Percentiles rank a stretch among this genome's conserved stretches.
These are phyloP conservation scores for Jackrogersella multiformis DNA, from an alignment of 495 filamentous ascomycete species.

Conservation along the genomic window DNA sequence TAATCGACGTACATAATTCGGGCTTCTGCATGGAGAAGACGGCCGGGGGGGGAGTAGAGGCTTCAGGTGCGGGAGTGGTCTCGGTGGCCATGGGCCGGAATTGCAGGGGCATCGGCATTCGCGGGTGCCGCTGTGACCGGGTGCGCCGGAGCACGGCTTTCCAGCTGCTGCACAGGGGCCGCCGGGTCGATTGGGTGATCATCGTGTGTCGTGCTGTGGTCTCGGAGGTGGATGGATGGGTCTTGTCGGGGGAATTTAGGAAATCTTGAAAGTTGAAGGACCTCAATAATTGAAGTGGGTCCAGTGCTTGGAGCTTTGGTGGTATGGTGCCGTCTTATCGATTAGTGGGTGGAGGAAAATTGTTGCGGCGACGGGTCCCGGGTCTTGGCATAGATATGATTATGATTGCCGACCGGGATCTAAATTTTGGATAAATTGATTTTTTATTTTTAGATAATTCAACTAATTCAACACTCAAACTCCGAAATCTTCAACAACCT, in stretches of 20 bases:
- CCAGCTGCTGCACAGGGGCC: conserved; percentile 75
- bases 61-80: conserved; percentile 31
- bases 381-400: conserved; percentile 27
- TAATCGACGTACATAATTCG: not conserved
- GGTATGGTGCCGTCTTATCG: no score
- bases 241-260: not conserved
- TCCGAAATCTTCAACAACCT: not conserved
- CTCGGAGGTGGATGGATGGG: not conserved
- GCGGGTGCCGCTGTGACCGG: conserved; percentile 52
- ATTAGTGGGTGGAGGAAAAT: conserved; percentile 36
- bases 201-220: conserved; percentile 51
- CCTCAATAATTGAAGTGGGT: not conserved
- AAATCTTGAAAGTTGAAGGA: conserved; percentile 20
- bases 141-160: conserved; percentile 63
- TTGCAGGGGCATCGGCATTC: conserved; percentile 35
- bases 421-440: conserved; percentile 32
- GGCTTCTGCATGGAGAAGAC: not conserved
- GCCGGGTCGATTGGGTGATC: conserved; percentile 66
- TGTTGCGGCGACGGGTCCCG: conserved; percentile 29
- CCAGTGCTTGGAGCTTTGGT: no score
- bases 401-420: not conserved
- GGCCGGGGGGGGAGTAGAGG: conserved; percentile 9
- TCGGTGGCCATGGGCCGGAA: conserved; percentile 51
- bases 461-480: conserved; percentile 3
- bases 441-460: not conserved